These are phyloP conservation scores for Sphaerulina vaccinii DNA, from an alignment of 2,329 filamentous ascomycete genomes.

Conservation along the genomic window DNA sequence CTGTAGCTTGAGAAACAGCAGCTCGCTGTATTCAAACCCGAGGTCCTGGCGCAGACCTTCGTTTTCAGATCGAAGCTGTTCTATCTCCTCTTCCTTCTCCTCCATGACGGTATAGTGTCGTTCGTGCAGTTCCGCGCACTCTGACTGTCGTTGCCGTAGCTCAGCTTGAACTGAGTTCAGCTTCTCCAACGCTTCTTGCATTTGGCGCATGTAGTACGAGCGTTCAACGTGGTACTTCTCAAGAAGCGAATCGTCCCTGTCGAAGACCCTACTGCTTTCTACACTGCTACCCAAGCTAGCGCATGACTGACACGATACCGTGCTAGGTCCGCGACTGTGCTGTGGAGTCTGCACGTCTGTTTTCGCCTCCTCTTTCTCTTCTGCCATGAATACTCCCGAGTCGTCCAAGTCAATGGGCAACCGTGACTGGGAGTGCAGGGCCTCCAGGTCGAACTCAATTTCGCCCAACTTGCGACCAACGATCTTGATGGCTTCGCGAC, in stretches of 20 bases:
- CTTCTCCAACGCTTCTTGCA: slow-evolving; percentile 33
- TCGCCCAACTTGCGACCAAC: slow-evolving; percentile 33
- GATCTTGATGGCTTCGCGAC: slow-evolving; percentile 26
- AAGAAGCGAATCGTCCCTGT: slow-evolving; percentile 15
- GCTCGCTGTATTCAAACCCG: slow-evolving; percentile 41
- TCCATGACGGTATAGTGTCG: slow-evolving; percentile 32
- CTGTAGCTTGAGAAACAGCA: slow-evolving; percentile 42
- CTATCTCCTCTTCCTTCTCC: slow-evolving; percentile 33
- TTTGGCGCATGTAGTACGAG: slow-evolving; percentile 31
- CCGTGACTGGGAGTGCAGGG: slow-evolving; percentile 30
- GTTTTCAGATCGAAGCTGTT: slow-evolving; percentile 39
- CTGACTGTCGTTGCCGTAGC: slow-evolving; percentile 36
- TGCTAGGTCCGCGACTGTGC: slow-evolving; percentile 17
- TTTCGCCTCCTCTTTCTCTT: slow-evolving; percentile 21
- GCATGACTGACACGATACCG: slow-evolving; percentile 16
- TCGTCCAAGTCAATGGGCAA: slow-evolving; percentile 31
- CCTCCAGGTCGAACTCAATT: slow-evolving; percentile 36
- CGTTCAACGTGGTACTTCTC: slow-evolving; percentile 28
- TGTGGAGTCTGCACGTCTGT: slow-evolving; percentile 10
- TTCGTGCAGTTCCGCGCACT: slow-evolving; percentile 37
- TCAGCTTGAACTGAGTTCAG: slow-evolving; percentile 34
- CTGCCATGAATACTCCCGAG: slow-evolving; percentile 35
- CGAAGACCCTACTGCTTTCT: slow-evolving; percentile 16
- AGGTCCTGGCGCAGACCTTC: slow-evolving; percentile 39
- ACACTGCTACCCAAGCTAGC: slow-evolving; percentile 8